phyloP scores from a whole-genome alignment of 2,329 filamentous ascomycete genomes.

The Claviceps maximensis region DNA sequence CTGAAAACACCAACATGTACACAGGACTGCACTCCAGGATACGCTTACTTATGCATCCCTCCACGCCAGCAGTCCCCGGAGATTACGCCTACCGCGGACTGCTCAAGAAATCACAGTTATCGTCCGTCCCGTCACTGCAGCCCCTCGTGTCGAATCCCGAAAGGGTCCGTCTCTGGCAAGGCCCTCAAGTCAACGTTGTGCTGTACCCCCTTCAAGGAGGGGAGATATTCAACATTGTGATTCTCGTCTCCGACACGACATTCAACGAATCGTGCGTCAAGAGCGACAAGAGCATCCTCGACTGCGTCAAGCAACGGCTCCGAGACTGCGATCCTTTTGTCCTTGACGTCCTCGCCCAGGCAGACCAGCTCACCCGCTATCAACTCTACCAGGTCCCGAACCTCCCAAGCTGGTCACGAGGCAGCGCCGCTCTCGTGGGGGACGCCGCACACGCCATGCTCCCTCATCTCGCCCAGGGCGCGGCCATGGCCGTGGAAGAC shows the following conservation, averaged over 20 bases:
- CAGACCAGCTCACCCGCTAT: slow-evolving; percentile 5
- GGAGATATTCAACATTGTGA: slow-evolving; percentile 6
- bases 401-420: slow-evolving; percentile 5
- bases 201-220: slow-evolving; percentile 5
- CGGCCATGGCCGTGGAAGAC: slow-evolving; percentile 15
- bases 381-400: slow-evolving; percentile 5
- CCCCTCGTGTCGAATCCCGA: not conserved
- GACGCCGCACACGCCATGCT: slow-evolving; percentile 12
- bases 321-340: slow-evolving; percentile 6
- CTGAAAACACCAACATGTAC: not conserved
- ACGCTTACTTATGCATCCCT: slow-evolving; percentile 6
- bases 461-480: slow-evolving; percentile 15
- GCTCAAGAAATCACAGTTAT: slow-evolving; percentile 2
- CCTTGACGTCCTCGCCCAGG: slow-evolving; percentile 1
- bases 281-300: not conserved
- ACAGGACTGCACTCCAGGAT: slow-evolving; percentile 6
- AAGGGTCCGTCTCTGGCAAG: slow-evolving; percentile 5
- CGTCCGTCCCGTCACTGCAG: not conserved
- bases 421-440: slow-evolving; percentile 8
- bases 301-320: not conserved
- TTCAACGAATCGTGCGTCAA: slow-evolving; percentile 1
- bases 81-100: slow-evolving; percentile 8
- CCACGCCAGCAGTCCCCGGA: not conserved
- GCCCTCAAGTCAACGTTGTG: slow-evolving; percentile 4
- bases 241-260: not conserved